A percentile compares a stretch with the other conserved stretches of the same genome.
Evolutionary conservation across 1,284 basidiomycete species (phyloP).

Genomic region (Ceratobasidium sp.): DNA sequence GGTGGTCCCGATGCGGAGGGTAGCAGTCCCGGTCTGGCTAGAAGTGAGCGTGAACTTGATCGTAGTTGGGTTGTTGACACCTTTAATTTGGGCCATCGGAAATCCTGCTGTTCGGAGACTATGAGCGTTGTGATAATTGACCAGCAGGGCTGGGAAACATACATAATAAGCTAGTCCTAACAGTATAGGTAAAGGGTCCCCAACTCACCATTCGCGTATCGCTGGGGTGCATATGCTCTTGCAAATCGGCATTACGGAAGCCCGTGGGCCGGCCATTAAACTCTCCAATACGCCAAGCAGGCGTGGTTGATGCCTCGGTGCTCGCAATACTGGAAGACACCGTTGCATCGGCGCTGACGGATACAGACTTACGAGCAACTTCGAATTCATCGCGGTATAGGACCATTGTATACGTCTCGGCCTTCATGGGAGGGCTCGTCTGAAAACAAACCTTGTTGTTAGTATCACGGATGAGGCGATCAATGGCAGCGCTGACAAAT

Average conservation of each 20-base stretch:
- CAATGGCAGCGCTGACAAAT: not conserved
- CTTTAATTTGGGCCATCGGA: slow-evolving; percentile 60
- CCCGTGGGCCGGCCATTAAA: slow-evolving; percentile 61
- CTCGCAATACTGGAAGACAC: slow-evolving; percentile 52
- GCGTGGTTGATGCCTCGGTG: slow-evolving; percentile 54
- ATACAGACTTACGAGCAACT: slow-evolving; percentile 58
- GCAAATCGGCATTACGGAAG: slow-evolving; percentile 61
- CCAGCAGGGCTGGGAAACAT: not conserved
- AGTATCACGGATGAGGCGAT: not conserved
- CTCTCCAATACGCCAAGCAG: slow-evolving; percentile 62
- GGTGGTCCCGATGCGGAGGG: slow-evolving; percentile 40
- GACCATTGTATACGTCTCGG: slow-evolving; percentile 60
- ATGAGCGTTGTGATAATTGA: slow-evolving; percentile 17
- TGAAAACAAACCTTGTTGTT: slow-evolving; percentile 50
- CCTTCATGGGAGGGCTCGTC: slow-evolving; percentile 60
- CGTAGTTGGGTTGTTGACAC: slow-evolving; percentile 42
- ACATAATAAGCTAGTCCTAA: slow-evolving; percentile 49
- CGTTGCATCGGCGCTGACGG: slow-evolving; percentile 58
- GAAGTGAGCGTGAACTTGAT: slow-evolving; percentile 46
- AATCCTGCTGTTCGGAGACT: slow-evolving; percentile 50
- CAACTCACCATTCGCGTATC: slow-evolving; percentile 21
- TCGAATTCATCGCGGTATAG: slow-evolving; percentile 60
- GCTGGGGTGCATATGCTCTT: slow-evolving; percentile 42
- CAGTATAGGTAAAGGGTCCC: slow-evolving; percentile 53
- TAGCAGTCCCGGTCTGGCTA: slow-evolving; percentile 35